Conservation (phyloP, 2,329 filamentous ascomycete genomes). For the Drechslera avenae region DNA sequence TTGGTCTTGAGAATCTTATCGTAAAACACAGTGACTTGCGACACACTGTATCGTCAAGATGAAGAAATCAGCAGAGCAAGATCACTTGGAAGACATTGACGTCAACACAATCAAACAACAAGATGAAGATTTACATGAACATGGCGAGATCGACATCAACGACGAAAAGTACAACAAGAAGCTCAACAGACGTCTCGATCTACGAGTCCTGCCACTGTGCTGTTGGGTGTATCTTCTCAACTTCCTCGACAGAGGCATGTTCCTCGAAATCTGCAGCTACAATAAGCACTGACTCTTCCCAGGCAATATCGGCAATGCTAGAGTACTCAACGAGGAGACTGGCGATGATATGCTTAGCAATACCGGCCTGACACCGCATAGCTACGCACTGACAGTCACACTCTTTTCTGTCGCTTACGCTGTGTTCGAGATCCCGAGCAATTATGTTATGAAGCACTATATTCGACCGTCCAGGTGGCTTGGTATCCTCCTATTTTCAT, state of each 20-base stretch:
- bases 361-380: slow-evolving; percentile 60
- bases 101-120: neutral
- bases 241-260: slow-evolving; percentile 3
- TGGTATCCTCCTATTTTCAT: slow-evolving; percentile 49
- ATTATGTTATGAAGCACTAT: slow-evolving; percentile 63
- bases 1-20: too few relatives aligned
- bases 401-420: slow-evolving; percentile 33
- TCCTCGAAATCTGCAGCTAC: neutral
- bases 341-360: slow-evolving; percentile 65
- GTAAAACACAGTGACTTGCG: too few relatives aligned
- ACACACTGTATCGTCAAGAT: neutral
- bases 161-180: slow-evolving; percentile 5
- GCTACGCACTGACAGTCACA: slow-evolving; percentile 55
- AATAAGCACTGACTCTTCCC: neutral
- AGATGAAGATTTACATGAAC: neutral
- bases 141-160: neutral
- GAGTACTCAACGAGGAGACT: slow-evolving; percentile 65
- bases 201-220: slow-evolving; percentile 4
- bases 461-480: slow-evolving; percentile 44
- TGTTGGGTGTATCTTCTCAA: slow-evolving; percentile 9
- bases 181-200: slow-evolving; percentile 3
- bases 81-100: neutral
- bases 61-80: neutral
- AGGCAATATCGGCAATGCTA: slow-evolving; percentile 64
- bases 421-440: slow-evolving; percentile 58